Conservation (phyloP, 2,329 filamentous ascomycete genomes). For the Xylariaceae sp. region DNA sequence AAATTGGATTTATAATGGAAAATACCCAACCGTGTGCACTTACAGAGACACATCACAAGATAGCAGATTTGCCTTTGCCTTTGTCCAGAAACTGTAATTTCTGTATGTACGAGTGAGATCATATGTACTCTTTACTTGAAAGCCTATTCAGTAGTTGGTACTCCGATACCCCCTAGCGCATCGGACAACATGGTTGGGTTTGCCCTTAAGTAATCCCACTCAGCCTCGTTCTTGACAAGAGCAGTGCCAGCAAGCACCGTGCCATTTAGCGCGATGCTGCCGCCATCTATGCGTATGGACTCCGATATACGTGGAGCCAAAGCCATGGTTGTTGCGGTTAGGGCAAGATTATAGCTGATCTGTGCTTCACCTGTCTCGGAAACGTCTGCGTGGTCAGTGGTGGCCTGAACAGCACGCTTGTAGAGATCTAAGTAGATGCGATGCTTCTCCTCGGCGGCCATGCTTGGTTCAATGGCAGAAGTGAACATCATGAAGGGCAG, state of each 20-base stretch:
- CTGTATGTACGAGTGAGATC: background rate
- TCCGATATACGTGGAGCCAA: slow-evolving; percentile 53
- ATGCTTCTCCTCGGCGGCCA: slow-evolving; percentile 36
- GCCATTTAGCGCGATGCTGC: slow-evolving; percentile 53
- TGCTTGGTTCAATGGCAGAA: slow-evolving; percentile 33
- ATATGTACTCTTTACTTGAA: background rate
- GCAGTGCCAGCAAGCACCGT: slow-evolving; percentile 62
- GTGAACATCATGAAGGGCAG: slow-evolving; percentile 46
- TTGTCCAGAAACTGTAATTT: too few species aligned
- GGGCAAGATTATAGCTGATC: slow-evolving; percentile 63
- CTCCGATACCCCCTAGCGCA: slow-evolving; percentile 40
- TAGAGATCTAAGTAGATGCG: slow-evolving; percentile 47
- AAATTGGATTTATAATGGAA: slow-evolving; percentile 6
- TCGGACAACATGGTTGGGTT: slow-evolving; percentile 35
- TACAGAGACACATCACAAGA: slow-evolving; percentile 9
- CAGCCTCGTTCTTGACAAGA: slow-evolving; percentile 54
- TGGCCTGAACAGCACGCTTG: slow-evolving; percentile 33
- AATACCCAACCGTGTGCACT: slow-evolving; percentile 20
- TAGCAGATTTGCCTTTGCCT: too few species aligned
- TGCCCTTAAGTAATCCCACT: slow-evolving; percentile 53
- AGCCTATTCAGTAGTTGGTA: slow-evolving; percentile 20
- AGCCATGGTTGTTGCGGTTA: slow-evolving; percentile 52
- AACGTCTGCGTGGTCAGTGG: slow-evolving; percentile 15
- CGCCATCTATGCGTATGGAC: slow-evolving; percentile 38
- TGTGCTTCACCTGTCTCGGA: slow-evolving; percentile 37